Evolutionary conservation across 352 stramenopile species (phyloP), one percentile per base, ranked within the genome.

Genomic region (Globisporangium perplexum): DNA sequence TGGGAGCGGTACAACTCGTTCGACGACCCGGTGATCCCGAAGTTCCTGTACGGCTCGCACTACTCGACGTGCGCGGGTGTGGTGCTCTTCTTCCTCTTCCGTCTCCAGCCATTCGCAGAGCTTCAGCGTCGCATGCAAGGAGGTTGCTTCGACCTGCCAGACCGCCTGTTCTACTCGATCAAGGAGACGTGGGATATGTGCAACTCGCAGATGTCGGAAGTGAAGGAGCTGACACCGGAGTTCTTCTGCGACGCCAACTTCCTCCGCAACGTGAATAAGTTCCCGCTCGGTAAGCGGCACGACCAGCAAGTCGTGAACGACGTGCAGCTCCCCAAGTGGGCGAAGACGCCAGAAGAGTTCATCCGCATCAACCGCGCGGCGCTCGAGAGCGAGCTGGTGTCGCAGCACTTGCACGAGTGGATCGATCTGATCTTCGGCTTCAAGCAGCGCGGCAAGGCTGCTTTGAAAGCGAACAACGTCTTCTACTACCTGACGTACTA

Each of bases 341-440:
- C 97, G 0, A 92, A 96, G 33, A 87, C 81, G 28, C 72, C 96
- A 2, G 88, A 98, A 57, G 77, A 97, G 33, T 99, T 99, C 67
- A 80, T 99, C 22, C 80, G 88, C 7, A 77, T 98, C 24, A 96
- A 97, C 65, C 96, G 95, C 11, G 82, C 91, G 26, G 96, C 98
- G 22, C 81, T 99, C 10, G 98, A 99, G 64, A 99, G 94, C 66
- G 96, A 99, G 22, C 87, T 98, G 62, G 97, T 99, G 0, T 99
- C 96, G 31, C 76, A 79, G 33, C 83, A 99, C 71, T 71, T 99
- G 22, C 96, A 99, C 68, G 72, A 90, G 57, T 99, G 98, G 98
- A 87, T 99, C 26, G 98, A 99, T 72, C 83, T 99, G 10, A 97
- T 99, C 22, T 99, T 99, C 72, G 97, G 97, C 10, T 98, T 84